These are phyloP conservation scores for Ceratocystis harringtonii DNA, from an alignment of 2,329 filamentous ascomycete genomes.

Conservation along the genomic window DNA sequence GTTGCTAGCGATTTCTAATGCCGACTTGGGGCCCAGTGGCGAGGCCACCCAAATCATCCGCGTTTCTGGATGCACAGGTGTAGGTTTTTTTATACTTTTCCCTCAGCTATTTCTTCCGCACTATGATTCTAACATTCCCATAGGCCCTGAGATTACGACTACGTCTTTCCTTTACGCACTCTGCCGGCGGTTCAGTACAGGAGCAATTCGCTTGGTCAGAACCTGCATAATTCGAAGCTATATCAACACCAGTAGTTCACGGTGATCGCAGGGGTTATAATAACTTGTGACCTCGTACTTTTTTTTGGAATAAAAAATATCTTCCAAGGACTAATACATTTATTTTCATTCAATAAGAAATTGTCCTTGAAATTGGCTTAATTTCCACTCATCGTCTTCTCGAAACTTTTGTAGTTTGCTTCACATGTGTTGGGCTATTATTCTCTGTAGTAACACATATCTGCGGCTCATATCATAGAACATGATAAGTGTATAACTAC, in stretches of 20 bases:
- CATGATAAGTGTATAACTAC: too few species aligned
- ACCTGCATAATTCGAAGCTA: slow-evolving; percentile 31
- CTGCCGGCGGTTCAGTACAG: slow-evolving; percentile 53
- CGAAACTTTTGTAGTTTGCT: neutral
- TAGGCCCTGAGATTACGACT: slow-evolving; percentile 75
- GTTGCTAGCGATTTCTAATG: slow-evolving; percentile 72
- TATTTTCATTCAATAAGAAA: neutral
- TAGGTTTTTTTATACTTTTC: slow-evolving; percentile 39
- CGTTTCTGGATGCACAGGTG: slow-evolving; percentile 69
- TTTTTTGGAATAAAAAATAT: neutral
- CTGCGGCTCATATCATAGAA: neutral
- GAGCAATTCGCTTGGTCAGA: slow-evolving; percentile 98
- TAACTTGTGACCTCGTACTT: neutral
- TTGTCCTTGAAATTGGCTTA: neutral
- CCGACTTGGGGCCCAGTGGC: slow-evolving; percentile 58
- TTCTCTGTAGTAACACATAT: neutral
- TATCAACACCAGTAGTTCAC: neutral
- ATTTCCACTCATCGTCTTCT: neutral
- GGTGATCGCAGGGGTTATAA: neutral
- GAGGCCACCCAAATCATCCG: slow-evolving; percentile 88
- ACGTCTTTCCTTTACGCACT: slow-evolving; percentile 65
- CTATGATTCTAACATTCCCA: slow-evolving; percentile 16
- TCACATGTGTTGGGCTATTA: neutral
- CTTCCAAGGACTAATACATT: neutral
- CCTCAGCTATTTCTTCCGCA: neutral